Conservation (phyloP, 495 filamentous ascomycete genomes). For the Penicillium dipodomyicola region DNA sequence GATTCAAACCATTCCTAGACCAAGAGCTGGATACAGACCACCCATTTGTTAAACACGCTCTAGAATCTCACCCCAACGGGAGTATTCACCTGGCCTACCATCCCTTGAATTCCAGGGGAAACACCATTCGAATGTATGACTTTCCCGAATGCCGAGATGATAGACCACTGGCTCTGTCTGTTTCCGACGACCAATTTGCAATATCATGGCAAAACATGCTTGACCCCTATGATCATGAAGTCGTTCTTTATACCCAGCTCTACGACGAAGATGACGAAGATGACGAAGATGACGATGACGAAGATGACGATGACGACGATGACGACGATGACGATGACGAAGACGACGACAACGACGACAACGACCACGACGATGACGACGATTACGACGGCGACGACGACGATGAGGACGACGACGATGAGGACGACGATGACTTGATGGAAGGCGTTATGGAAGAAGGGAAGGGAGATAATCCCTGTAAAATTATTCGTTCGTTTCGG, state of each 20-base stretch:
- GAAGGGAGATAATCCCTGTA: neutral
- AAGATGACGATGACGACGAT: neutral
- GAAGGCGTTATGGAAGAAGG: neutral
- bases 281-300: neutral
- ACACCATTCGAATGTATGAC: conserved; percentile 24
- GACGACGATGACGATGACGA: too few species aligned
- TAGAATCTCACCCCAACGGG: conserved; percentile 22
- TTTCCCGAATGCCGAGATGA: conserved; percentile 34
- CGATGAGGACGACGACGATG: neutral
- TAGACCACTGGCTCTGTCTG: conserved; percentile 35
- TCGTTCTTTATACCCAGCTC: conserved; percentile 30
- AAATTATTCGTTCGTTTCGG: conserved; percentile 15
- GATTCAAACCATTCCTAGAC: conserved; percentile 30
- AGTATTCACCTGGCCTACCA: conserved; percentile 32
- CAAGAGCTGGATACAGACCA: conserved; percentile 26
- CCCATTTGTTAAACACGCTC: conserved; percentile 39
- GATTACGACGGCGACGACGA: neutral
- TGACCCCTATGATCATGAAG: conserved; percentile 24
- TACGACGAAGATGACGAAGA: conserved; percentile 1
- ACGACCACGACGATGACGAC: neutral
- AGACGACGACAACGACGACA: too few species aligned
- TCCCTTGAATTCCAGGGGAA: conserved; percentile 15
- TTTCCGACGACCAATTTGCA: conserved; percentile 30
- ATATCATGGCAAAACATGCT: conserved; percentile 44
- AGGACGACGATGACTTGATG: neutral